Conservation (phyloP, 1,284 basidiomycete species). For the Cryptococcus amylolentus region DNA sequence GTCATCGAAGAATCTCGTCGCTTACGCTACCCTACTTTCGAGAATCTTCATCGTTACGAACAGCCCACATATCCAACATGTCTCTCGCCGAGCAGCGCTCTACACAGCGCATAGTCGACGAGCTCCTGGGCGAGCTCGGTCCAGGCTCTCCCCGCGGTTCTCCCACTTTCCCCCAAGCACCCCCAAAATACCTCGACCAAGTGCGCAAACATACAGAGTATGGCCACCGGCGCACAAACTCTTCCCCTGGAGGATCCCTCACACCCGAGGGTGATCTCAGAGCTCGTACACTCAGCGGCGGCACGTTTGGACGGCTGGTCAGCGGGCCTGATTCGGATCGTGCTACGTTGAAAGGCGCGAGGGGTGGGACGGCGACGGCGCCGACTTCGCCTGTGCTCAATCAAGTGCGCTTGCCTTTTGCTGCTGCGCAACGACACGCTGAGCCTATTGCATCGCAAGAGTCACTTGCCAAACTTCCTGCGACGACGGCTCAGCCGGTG, state of each 20-base stretch:
- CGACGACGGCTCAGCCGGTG: not conserved
- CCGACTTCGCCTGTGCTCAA: constrained; percentile 4
- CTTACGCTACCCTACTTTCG: not conserved
- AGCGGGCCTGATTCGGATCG: constrained; percentile 2
- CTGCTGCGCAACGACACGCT: not conserved
- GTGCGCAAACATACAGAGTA: not conserved
- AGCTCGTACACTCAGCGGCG: constrained; percentile 9
- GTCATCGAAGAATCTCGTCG: not conserved
- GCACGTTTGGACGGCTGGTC: not conserved
- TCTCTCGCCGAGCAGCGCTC: constrained; percentile 12
- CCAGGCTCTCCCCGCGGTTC: constrained; percentile 10
- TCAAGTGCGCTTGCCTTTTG: not conserved
- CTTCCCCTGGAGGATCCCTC: constrained; percentile 4
- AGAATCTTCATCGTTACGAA: not conserved
- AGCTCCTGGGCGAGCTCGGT: constrained; percentile 9
- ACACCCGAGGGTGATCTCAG: not conserved
- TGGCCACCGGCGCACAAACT: constrained; percentile 11
- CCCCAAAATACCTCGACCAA: constrained; percentile 1
- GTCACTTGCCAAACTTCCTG: not conserved
- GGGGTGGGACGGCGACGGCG: constrained; percentile 2
- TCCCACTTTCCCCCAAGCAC: constrained; percentile 14
- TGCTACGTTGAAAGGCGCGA: not conserved
- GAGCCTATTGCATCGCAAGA: not conserved
- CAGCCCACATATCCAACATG: not conserved
- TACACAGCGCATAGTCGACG: constrained; percentile 7